These are phyloP conservation scores for Larix sibirica DNA, from an alignment of 83 land plant genomes.

Conservation along the genomic window DNA sequence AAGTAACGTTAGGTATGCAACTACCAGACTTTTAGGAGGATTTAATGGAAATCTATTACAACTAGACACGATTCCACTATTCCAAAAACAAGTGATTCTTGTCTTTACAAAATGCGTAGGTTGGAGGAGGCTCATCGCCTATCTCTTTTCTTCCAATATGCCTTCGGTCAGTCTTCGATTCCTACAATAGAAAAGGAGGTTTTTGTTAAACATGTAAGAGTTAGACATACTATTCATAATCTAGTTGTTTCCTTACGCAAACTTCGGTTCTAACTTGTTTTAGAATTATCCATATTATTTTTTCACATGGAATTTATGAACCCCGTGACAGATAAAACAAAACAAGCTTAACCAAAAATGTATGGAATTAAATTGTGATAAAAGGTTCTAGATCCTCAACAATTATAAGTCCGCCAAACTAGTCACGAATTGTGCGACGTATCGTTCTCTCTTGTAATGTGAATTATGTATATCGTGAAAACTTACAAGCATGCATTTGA, in stretches of 20 bases:
- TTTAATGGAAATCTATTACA: slow-evolving; percentile 59
- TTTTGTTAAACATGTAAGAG: slow-evolving; percentile 1
- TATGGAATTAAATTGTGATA: too few species aligned
- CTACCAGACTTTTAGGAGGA: slow-evolving; percentile 69
- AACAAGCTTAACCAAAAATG: too few species aligned
- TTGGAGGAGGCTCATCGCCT: not conserved
- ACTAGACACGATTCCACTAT: not conserved
- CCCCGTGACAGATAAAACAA: too few species aligned
- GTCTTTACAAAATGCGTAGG: not conserved
- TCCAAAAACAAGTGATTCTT: not conserved
- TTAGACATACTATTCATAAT: not conserved
- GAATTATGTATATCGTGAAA: slow-evolving; percentile 14
- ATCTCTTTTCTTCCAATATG: slow-evolving; percentile 7
- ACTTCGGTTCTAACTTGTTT: too few species aligned
- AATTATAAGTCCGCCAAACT: too few species aligned
- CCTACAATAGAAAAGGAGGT: not conserved
- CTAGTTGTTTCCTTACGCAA: not conserved
- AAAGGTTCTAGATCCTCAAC: too few species aligned
- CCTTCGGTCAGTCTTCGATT: not conserved
- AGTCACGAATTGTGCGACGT: too few species aligned
- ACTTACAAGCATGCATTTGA: slow-evolving; percentile 77
- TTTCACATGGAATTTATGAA: too few species aligned
- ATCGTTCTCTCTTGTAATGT: too few species aligned
- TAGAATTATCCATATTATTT: too few species aligned
- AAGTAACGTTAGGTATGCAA: slow-evolving; percentile 61